These are phyloP conservation scores for Dothidotthia symphoricarpi DNA, from an alignment of 2,329 filamentous ascomycete species.

Conservation along the genomic window DNA sequence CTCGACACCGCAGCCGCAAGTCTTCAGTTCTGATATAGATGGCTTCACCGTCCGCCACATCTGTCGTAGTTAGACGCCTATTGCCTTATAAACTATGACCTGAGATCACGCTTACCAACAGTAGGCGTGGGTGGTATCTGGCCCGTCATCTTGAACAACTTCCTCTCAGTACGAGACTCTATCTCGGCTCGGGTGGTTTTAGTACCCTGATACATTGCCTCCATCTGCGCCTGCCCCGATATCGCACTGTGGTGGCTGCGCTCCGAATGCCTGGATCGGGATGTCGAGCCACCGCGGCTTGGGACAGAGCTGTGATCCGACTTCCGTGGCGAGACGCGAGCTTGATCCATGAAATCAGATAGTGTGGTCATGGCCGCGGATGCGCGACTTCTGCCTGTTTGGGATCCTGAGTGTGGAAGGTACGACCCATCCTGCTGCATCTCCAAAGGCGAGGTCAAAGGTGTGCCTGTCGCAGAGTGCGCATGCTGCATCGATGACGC, in stretches of 20 bases:
- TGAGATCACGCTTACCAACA: conserved; percentile 12
- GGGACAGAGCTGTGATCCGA: conserved; percentile 14
- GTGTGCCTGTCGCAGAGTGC: conserved; percentile 8
- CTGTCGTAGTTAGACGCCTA: conserved; percentile 2
- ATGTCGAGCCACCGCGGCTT: conserved; percentile 19
- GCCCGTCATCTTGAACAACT: conserved; percentile 35
- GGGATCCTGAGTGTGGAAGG: conserved; percentile 16
- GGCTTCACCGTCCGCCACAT: conserved; percentile 7
- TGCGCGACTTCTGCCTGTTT: conserved; percentile 11
- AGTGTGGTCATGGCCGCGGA: conserved; percentile 20
- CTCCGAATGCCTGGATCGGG: conserved; percentile 25
- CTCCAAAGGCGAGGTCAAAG: conserved; percentile 14
- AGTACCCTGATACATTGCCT: conserved; percentile 24
- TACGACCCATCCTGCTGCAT: conserved; percentile 7
- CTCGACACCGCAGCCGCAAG: conserved; percentile 19
- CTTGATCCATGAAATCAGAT: conserved; percentile 26
- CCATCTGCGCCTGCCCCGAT: conserved; percentile 14
- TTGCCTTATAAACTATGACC: background rate
- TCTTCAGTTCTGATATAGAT: conserved; percentile 22
- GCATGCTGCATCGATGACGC: conserved; percentile 9
- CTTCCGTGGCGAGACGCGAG: conserved; percentile 24
- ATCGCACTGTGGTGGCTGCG: conserved; percentile 16
- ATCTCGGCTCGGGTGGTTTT: conserved; percentile 43
- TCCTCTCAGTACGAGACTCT: conserved; percentile 42
- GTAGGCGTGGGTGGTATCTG: conserved; percentile 27